Base-by-base conservation (phyloP, 2,329 filamentous ascomycete species). In the Monosporascus sp. region DNA sequence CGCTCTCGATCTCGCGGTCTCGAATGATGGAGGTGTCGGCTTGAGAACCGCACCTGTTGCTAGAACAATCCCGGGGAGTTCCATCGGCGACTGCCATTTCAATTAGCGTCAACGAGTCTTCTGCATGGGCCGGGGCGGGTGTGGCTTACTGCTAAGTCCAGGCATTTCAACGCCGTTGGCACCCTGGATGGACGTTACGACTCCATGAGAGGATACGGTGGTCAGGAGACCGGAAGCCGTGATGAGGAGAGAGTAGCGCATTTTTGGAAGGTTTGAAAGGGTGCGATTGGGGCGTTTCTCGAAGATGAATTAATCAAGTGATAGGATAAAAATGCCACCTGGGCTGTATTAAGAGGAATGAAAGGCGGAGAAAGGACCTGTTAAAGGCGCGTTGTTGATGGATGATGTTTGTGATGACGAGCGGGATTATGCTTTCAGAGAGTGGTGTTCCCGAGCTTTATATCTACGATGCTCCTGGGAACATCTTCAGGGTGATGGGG, bases 21-120 rank as follows among this genome's bases (percentile, higher is more conserved):
- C 84, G 81, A 70, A 88, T 86, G 74, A 88, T 86, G 68, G 84
- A 76, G n/a, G 85, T 88, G 65, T 88, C 85, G 55, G 79, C 81
- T 67, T 88, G 79, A n/a, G 84, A 78, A 54, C 85, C 85, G 65
- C 84, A 87, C 46, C 67, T 58, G 60, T 84, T 82, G 62, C 73
- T 74, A 49, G 80, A 74, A 68, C 84, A 88, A 71, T 88, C 84
- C 64, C 85, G 83, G 49, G 84, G 85, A 57, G 85, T 87, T 62
- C 84, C 84, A 56, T 88, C 84, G 47, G 75, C 74, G 58, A 87
- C 81, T 76, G 5, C 22, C 20, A 16, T n/a, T 51, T 7, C 24
- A 50, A 41, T 56, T 7, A 52, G 48, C 37, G 35, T 19, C 31
- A 35, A 35, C 3, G 3, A 26, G 11, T 14, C 14, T 37, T 14